Conservation (phyloP, 306 rosid species). For the Malus sieversii region DNA sequence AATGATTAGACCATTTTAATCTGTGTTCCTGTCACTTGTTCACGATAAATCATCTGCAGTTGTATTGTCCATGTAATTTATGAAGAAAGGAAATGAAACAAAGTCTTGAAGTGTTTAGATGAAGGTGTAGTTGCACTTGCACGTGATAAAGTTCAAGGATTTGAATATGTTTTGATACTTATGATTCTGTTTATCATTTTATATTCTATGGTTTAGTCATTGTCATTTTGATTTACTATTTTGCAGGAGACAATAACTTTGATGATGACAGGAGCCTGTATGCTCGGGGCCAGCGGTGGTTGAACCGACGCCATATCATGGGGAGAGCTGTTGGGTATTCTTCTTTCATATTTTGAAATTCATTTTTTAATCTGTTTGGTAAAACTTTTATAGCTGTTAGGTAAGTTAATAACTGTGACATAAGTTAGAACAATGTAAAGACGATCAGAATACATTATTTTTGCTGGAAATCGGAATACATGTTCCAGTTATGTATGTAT, state of each 20-base stretch:
- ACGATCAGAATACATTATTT: no score
- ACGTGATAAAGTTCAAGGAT: not conserved
- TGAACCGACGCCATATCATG: slow-evolving; percentile 55
- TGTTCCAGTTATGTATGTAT: no score
- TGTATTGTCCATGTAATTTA: not conserved
- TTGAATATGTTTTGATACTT: not conserved
- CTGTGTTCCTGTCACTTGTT: not conserved
- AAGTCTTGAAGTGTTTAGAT: not conserved
- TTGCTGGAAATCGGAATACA: no score
- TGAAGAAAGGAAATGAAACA: not conserved
- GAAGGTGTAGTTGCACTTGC: not conserved
- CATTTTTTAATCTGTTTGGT: not conserved
- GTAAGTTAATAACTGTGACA: not conserved
- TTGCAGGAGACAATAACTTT: slow-evolving; percentile 56
- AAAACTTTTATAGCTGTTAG: not conserved
- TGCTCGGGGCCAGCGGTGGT: slow-evolving; percentile 58
- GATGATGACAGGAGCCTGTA: slow-evolving; percentile 53
- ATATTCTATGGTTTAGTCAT: not conserved
- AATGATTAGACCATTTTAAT: not conserved
- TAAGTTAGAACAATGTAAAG: not conserved
- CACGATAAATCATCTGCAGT: not conserved
- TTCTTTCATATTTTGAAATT: not conserved
- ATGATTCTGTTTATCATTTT: not conserved
- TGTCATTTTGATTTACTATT: not conserved
- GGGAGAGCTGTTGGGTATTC: slow-evolving; percentile 73